Evolutionary conservation across 2,329 filamentous ascomycete genomes (phyloP).

Genomic region (Ceratocystis huliohia): DNA sequence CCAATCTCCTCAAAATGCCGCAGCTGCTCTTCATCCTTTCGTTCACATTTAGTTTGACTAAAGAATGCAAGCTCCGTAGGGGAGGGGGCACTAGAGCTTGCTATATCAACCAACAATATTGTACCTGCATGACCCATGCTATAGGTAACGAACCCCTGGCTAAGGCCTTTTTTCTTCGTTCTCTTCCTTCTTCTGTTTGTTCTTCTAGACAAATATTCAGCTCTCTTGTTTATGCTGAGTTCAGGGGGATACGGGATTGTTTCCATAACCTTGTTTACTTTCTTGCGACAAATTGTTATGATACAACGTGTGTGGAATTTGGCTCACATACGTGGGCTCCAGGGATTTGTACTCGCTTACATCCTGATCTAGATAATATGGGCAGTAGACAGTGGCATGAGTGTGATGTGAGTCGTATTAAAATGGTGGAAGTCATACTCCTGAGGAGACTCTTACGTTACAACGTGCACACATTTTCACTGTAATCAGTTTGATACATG

Average conservation of each 20-base stretch:
- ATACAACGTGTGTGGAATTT: background rate
- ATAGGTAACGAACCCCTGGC: background rate
- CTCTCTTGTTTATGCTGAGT: background rate
- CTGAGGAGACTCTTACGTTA: too few relatives aligned
- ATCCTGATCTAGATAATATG: background rate
- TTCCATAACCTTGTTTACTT: background rate
- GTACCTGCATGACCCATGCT: slow-evolving; percentile 12
- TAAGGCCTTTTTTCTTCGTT: background rate
- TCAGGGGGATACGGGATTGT: background rate
- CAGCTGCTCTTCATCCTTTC: background rate
- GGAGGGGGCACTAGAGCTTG: background rate
- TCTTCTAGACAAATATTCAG: slow-evolving; percentile 6
- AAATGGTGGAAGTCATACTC: too few relatives aligned
- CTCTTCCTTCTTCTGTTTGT: slow-evolving; percentile 8
- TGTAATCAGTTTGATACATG: too few relatives aligned
- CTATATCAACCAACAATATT: background rate
- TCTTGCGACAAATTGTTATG: background rate
- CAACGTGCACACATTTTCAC: too few relatives aligned
- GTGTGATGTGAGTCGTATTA: too few relatives aligned
- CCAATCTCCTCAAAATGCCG: background rate
- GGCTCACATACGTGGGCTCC: background rate
- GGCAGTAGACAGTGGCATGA: too few relatives aligned
- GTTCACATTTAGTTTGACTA: background rate
- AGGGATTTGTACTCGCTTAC: background rate
- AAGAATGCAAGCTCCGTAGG: background rate